phyloP scores from a whole-genome alignment of 2,329 filamentous ascomycete species.

The Neonectria hederae region DNA sequence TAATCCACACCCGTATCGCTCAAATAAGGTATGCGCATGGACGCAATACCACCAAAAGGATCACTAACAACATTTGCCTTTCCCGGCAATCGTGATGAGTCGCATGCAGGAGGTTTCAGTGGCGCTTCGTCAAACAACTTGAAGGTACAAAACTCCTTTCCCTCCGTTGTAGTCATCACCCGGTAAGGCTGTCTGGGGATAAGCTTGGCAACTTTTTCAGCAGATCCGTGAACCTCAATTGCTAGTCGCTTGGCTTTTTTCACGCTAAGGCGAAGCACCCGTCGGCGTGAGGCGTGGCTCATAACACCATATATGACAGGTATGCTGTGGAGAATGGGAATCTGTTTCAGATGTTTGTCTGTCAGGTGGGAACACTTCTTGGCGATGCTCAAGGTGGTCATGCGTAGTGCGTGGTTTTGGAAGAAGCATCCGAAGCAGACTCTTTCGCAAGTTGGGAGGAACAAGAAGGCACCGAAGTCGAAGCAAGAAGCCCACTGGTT shows the following conservation, averaged over 20 bases:
- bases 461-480: slow-evolving; percentile 41
- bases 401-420: slow-evolving; percentile 29
- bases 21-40: too few species aligned
- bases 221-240: slow-evolving; percentile 30
- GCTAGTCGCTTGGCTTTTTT: slow-evolving; percentile 38
- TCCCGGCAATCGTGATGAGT: too few species aligned
- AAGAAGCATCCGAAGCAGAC: slow-evolving; percentile 41
- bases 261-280: slow-evolving; percentile 28
- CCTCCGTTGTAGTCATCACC: too few species aligned
- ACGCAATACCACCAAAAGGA: too few species aligned
- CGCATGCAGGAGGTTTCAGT: too few species aligned
- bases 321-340: slow-evolving; percentile 22
- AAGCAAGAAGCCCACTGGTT: slow-evolving; percentile 39
- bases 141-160: too few species aligned
- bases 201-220: too few species aligned
- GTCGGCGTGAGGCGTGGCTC: background rate
- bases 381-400: slow-evolving; percentile 24
- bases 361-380: slow-evolving; percentile 32
- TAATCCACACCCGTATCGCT: too few species aligned
- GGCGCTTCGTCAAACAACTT: too few species aligned
- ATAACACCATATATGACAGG: slow-evolving; percentile 25
- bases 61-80: too few species aligned
- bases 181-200: too few species aligned
- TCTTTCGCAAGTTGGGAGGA: slow-evolving; percentile 43
- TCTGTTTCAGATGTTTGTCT: slow-evolving; percentile 16